Evolutionary conservation across 2,329 filamentous ascomycete genomes (phyloP).

Genomic region (Pestalotiopsis sp.): DNA sequence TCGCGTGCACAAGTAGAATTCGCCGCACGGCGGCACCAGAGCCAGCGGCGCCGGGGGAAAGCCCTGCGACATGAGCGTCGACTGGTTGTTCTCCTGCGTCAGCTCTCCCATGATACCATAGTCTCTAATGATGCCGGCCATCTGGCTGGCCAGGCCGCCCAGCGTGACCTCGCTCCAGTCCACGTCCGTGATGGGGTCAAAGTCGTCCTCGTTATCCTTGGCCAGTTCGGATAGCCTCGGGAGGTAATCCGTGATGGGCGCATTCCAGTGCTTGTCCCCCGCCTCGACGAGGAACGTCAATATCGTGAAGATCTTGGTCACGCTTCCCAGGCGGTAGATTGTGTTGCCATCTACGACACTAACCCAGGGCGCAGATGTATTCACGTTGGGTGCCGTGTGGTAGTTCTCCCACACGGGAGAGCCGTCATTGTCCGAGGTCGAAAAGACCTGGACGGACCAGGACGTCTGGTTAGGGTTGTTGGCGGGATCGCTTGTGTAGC

Average conservation of each 20-base stretch:
- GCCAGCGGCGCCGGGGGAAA: slow-evolving; percentile 24
- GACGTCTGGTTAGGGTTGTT: slow-evolving; percentile 33
- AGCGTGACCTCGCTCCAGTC: slow-evolving; percentile 10
- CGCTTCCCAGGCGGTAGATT: slow-evolving; percentile 30
- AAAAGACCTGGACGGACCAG: slow-evolving; percentile 36
- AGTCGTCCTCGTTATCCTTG: not conserved
- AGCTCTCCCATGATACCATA: slow-evolving; percentile 26
- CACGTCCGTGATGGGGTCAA: slow-evolving; percentile 4
- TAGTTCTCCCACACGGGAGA: slow-evolving; percentile 29
- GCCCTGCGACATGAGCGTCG: slow-evolving; percentile 21
- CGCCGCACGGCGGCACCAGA: slow-evolving; percentile 24
- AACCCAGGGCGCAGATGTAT: slow-evolving; percentile 17
- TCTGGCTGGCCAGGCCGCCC: slow-evolving; percentile 7
- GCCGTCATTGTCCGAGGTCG: slow-evolving; percentile 23
- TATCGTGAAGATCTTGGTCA: slow-evolving; percentile 34
- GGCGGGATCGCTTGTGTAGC: slow-evolving; percentile 25
- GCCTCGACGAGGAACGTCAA: slow-evolving; percentile 29
- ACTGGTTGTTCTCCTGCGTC: slow-evolving; percentile 29
- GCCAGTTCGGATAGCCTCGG: slow-evolving; percentile 25
- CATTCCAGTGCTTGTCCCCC: slow-evolving; percentile 29
- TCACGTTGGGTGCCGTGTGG: slow-evolving; percentile 25
- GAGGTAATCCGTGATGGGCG: slow-evolving; percentile 28
- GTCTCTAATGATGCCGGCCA: slow-evolving; percentile 9
- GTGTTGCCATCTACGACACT: slow-evolving; percentile 26
- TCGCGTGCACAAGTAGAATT: slow-evolving; percentile 21